These are phyloP conservation scores for Sistotremastrum niveocremeum DNA, from an alignment of 768 basidiomycete species.

Conservation along the genomic window DNA sequence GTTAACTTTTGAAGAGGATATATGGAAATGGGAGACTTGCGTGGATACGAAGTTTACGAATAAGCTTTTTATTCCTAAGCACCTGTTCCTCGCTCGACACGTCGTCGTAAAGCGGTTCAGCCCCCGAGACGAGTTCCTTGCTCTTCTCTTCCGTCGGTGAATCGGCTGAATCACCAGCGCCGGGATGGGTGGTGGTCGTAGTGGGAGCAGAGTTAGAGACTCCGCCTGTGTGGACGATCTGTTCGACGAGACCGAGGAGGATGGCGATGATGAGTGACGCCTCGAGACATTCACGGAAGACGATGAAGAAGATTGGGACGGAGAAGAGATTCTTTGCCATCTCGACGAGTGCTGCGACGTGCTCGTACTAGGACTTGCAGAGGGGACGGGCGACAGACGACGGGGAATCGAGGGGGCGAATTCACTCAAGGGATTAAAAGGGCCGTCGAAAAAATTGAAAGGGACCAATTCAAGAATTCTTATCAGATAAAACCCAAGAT, in stretches of 20 bases:
- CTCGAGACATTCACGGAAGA: conserved; percentile 90
- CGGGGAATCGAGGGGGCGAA: conserved; percentile 5
- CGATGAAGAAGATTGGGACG: conserved; percentile 90
- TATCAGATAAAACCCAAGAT: conserved; percentile 2
- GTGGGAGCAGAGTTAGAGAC: background rate
- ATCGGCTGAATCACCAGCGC: too few relatives aligned
- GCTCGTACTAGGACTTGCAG: background rate
- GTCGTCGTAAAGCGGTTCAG: conserved; percentile 1
- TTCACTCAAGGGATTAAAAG: background rate
- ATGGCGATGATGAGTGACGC: conserved; percentile 87
- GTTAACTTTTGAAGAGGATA: background rate
- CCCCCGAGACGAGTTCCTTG: conserved; percentile 2
- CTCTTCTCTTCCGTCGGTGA: conserved; percentile 9
- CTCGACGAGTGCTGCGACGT: conserved; percentile 2
- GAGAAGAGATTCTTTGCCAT: conserved; percentile 76
- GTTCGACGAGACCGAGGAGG: conserved; percentile 82
- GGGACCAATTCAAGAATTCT: background rate
- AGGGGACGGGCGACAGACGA: conserved; percentile 5
- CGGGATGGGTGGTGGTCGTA: too few relatives aligned
- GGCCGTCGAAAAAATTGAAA: background rate
- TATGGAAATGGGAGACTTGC: conserved; percentile 18
- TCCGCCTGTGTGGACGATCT: conserved; percentile 36
- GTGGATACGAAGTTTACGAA: conserved; percentile 61
- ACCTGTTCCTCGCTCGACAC: conserved; percentile 15
- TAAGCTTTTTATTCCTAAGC: conserved; percentile 27